phyloP scores from a whole-genome alignment of 768 basidiomycete species.

The Lentinus tigrinus region DNA sequence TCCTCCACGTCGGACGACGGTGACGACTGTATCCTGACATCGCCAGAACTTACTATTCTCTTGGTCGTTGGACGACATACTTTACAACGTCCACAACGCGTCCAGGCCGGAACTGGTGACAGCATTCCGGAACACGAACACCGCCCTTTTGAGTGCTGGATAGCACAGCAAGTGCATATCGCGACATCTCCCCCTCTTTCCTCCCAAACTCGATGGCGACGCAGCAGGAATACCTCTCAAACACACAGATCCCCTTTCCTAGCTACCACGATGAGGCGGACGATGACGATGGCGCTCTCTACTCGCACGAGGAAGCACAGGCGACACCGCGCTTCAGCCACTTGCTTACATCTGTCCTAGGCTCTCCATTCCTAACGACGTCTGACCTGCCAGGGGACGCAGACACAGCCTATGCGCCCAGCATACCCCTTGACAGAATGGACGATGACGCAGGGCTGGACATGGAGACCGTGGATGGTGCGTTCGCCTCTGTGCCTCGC shows the following conservation, averaged over 20 bases:
- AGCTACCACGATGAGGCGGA: constrained; percentile 6
- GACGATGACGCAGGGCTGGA: constrained; percentile 21
- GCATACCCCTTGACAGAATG: constrained; percentile 3
- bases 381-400: constrained; percentile 26
- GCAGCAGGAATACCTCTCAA: not conserved
- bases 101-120: too few species aligned
- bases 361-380: constrained; percentile 32
- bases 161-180: too few species aligned
- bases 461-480: constrained; percentile 29
- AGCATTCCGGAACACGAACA: too few species aligned
- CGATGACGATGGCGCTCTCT: not conserved
- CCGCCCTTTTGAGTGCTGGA: too few species aligned
- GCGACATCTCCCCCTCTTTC: too few species aligned
- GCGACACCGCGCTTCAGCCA: constrained; percentile 30
- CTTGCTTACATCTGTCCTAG: constrained; percentile 35
- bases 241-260: constrained; percentile 12
- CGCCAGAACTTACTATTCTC: too few species aligned
- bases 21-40: too few species aligned
- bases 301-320: constrained; percentile 6
- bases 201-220: constrained; percentile 1
- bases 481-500: constrained; percentile 28
- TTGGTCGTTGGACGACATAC: too few species aligned
- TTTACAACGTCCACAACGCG: too few species aligned
- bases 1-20: too few species aligned
- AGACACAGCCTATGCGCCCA: constrained; percentile 11